These are phyloP conservation scores for Lactifluus piperatus DNA, from an alignment of 768 basidiomycete genomes.

Conservation along the genomic window DNA sequence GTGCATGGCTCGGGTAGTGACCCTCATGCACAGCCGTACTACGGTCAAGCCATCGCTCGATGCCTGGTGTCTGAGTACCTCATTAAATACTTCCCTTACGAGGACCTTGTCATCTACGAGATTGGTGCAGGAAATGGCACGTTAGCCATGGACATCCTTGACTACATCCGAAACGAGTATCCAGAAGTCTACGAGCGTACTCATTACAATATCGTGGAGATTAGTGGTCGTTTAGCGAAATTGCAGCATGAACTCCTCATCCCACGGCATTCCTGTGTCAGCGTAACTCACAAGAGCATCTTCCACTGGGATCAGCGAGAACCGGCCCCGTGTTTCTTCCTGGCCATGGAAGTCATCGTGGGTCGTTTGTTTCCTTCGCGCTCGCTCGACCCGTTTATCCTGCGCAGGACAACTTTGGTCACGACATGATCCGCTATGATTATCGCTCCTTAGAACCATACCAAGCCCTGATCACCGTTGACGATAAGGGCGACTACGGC, in stretches of 20 bases:
- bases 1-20: slow-evolving; percentile 4
- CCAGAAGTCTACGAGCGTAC: slow-evolving; percentile 93
- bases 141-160: slow-evolving; percentile 79
- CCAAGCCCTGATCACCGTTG: slow-evolving; percentile 76
- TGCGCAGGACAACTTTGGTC: slow-evolving; percentile 86
- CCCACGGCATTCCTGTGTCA: slow-evolving; percentile 55
- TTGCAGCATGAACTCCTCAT: slow-evolving; percentile 62
- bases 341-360: slow-evolving; percentile 94
- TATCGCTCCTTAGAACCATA: slow-evolving; percentile 68
- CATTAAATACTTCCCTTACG: slow-evolving; percentile 91
- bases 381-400: neutral
- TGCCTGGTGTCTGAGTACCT: slow-evolving; percentile 90
- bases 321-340: slow-evolving; percentile 80
- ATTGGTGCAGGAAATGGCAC: slow-evolving; percentile 98
- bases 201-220: slow-evolving; percentile 91
- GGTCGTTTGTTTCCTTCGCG: slow-evolving; percentile 28
- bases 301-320: slow-evolving; percentile 77
- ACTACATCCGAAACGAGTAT: slow-evolving; percentile 65
- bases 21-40: slow-evolving; percentile 66
- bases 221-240: slow-evolving; percentile 68
- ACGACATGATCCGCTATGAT: slow-evolving; percentile 91
- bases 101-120: slow-evolving; percentile 94
- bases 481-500: slow-evolving; percentile 73
- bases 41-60: slow-evolving; percentile 82
- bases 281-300: slow-evolving; percentile 66